These are phyloP conservation scores for Beta lomatogona DNA, from an alignment of 179 eudicot genomes.

Conservation along the genomic window DNA sequence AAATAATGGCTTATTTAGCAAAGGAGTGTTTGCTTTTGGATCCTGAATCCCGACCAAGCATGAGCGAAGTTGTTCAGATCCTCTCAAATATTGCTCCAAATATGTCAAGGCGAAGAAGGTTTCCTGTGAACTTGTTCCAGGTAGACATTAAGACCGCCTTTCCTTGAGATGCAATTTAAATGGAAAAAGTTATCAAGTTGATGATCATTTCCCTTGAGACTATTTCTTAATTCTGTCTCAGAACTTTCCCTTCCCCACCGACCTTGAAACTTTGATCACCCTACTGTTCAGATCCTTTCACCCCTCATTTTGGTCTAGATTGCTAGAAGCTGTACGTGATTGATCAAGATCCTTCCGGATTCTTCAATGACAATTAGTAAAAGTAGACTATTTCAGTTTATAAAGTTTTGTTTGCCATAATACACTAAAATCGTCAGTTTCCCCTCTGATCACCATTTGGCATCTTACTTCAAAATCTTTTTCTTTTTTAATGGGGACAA, in stretches of 20 bases:
- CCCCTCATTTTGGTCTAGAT: background rate
- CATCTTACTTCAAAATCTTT: too few species aligned
- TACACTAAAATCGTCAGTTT: too few species aligned
- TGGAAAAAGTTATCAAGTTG: background rate
- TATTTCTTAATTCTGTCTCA: background rate
- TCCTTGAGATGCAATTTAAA: background rate
- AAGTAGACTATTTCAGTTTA: background rate
- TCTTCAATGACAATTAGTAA: background rate
- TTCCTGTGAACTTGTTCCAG: constrained; percentile 57
- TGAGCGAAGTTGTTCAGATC: constrained; percentile 94
- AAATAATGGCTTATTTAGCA: constrained; percentile 90
- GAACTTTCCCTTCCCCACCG: background rate
- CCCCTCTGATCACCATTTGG: too few species aligned
- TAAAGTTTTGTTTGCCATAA: background rate
- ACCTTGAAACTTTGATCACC: background rate
- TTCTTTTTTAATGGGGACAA: background rate
- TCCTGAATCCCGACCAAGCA: constrained; percentile 90
- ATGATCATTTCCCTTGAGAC: background rate
- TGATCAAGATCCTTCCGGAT: background rate
- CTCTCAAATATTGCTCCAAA: constrained; percentile 79
- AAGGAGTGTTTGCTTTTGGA: constrained; percentile 90
- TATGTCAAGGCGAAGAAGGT: constrained; percentile 56
- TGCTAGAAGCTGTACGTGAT: background rate
- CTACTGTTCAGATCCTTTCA: background rate
- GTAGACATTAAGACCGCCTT: constrained; percentile 29